phyloP scores from a whole-genome alignment of 2,329 filamentous ascomycete species.

The Elsinoe fawcettii region DNA sequence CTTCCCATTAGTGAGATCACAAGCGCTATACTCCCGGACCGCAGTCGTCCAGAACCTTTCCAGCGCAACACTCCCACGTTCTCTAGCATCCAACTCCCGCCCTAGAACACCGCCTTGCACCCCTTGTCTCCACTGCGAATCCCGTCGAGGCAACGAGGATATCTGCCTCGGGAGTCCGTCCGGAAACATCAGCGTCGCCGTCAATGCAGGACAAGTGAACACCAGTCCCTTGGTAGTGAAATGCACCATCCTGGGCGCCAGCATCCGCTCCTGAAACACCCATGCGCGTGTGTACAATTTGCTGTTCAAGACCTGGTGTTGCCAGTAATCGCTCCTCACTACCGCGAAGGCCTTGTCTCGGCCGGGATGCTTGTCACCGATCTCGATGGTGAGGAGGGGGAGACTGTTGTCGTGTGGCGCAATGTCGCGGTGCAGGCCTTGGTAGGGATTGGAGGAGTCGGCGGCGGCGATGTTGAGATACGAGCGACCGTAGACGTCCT shows the following conservation, averaged over 20 bases:
- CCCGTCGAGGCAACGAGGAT: not conserved
- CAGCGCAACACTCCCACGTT: not conserved
- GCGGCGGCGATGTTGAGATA: slow-evolving; percentile 17
- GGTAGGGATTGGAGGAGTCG: not conserved
- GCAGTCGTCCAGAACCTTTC: not conserved
- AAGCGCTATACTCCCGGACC: not conserved
- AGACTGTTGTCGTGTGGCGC: not conserved
- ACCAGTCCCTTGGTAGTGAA: not conserved
- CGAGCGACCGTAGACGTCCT: slow-evolving; percentile 15
- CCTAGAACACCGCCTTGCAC: not conserved
- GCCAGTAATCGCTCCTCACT: not conserved
- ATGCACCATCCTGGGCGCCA: slow-evolving; percentile 1
- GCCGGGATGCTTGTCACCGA: not conserved
- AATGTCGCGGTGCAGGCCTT: not conserved
- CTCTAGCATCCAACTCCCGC: not conserved
- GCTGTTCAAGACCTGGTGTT: not conserved
- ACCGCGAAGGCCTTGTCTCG: not conserved
- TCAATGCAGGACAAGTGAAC: slow-evolving; percentile 10
- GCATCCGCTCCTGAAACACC: slow-evolving; percentile 13
- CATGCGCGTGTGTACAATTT: not conserved
- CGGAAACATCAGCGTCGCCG: slow-evolving; percentile 7
- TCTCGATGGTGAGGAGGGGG: not conserved
- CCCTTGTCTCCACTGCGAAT: not conserved
- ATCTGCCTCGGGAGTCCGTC: not conserved
- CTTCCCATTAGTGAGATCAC: not conserved